phyloP scores from a whole-genome alignment of 2,329 filamentous ascomycete genomes.

The Ramularia endophylla region DNA sequence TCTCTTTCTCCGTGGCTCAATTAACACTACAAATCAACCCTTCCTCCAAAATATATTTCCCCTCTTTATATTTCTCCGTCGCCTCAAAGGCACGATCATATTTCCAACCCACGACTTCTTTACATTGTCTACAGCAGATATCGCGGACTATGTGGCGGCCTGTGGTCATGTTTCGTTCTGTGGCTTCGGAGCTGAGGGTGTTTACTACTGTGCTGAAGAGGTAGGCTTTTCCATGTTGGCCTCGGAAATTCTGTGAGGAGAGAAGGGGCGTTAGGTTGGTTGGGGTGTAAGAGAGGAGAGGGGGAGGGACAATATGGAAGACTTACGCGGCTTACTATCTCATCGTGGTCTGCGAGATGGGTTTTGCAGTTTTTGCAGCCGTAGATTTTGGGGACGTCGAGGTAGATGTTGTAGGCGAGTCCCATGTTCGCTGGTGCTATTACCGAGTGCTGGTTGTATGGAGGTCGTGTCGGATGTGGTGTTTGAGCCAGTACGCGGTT shows the following conservation, averaged over 20 bases:
- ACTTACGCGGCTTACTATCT: constrained; percentile 86
- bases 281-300: constrained; percentile 4
- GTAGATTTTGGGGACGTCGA: constrained; percentile 73
- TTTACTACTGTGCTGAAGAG: constrained; percentile 95
- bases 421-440: constrained; percentile 28
- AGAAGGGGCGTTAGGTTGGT: constrained; percentile 6
- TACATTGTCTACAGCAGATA: constrained; percentile 86
- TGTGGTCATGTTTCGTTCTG: constrained; percentile 96
- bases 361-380: constrained; percentile 90
- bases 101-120: constrained; percentile 93
- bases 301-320: constrained; percentile 4
- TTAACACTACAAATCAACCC: constrained; percentile 77
- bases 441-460: background rate
- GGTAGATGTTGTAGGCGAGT: constrained; percentile 45
- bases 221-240: constrained; percentile 96
- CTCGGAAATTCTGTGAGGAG: constrained; percentile 76
- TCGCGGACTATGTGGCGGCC: constrained; percentile 91
- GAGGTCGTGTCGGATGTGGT: background rate
- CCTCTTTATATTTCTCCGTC: constrained; percentile 97
- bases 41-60: constrained; percentile 93
- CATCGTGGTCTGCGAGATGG: constrained; percentile 89
- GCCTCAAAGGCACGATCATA: constrained; percentile 95
- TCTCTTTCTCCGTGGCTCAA: constrained; percentile 22
- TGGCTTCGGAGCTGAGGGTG: constrained; percentile 73
- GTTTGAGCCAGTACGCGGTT: background rate